Evolutionary conservation across 305 asterid genomes (phyloP).

Genomic region (Fraxinus paxiana): DNA sequence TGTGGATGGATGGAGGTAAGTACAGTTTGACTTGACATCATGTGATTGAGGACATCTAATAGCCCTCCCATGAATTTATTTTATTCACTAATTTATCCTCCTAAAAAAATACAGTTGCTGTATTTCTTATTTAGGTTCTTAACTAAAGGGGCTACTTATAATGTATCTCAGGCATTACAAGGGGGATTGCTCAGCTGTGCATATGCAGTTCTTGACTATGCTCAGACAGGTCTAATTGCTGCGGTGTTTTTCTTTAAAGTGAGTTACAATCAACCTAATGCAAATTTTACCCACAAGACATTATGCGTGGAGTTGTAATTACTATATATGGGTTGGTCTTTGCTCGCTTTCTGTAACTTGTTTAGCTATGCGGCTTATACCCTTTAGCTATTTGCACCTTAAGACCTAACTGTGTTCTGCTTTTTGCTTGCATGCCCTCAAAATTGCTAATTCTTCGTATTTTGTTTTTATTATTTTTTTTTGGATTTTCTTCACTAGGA

Average conservation of each 20-base stretch:
- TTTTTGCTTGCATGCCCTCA: neutral
- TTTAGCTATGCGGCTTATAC: neutral
- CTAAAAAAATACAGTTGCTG: constrained; percentile 6
- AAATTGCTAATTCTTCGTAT: neutral
- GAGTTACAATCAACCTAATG: constrained; percentile 31
- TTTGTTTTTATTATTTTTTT: neutral
- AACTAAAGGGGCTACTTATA: constrained; percentile 22
- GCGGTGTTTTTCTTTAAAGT: constrained; percentile 95
- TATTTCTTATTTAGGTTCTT: constrained; percentile 22
- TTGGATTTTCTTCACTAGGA: neutral
- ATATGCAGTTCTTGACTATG: constrained; percentile 91
- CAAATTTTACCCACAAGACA: neutral
- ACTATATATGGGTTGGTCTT: neutral
- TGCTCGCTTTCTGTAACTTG: neutral
- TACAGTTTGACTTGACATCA: neutral
- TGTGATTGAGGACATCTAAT: constrained; percentile 1
- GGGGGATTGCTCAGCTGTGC: constrained; percentile 70
- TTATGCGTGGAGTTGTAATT: constrained; percentile 2
- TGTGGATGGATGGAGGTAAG: neutral
- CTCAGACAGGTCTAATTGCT: constrained; percentile 95
- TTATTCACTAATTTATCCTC: constrained; percentile 8
- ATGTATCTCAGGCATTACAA: constrained; percentile 64
- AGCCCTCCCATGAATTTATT: neutral
- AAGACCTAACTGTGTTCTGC: neutral
- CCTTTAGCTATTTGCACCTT: neutral